A percentile compares a stretch with the other conserved stretches of the same genome.
These are phyloP conservation scores for Colletotrichum spaethianum DNA, from an alignment of 2,329 filamentous ascomycete species.

Conservation along the genomic window DNA sequence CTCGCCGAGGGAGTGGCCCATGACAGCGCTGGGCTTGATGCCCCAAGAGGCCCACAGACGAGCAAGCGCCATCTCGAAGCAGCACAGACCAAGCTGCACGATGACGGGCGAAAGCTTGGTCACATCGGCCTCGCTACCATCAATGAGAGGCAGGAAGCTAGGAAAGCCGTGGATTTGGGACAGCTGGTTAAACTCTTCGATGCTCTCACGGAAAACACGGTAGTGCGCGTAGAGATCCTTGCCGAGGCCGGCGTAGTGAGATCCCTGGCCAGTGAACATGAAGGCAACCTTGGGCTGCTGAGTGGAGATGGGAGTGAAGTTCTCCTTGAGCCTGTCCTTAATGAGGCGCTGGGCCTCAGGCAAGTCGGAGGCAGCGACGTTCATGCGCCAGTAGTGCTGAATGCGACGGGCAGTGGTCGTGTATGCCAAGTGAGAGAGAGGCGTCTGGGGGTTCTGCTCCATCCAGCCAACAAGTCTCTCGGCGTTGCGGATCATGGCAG, in stretches of 20 bases:
- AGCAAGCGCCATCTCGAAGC: slow-evolving; percentile 71
- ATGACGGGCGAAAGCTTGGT: slow-evolving; percentile 63
- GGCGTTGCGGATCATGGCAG: slow-evolving; percentile 71
- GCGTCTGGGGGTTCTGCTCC: slow-evolving; percentile 64
- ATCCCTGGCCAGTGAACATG: slow-evolving; percentile 71
- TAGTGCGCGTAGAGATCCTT: slow-evolving; percentile 64
- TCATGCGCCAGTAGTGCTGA: slow-evolving; percentile 61
- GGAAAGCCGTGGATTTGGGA: slow-evolving; percentile 67
- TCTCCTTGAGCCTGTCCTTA: slow-evolving; percentile 56
- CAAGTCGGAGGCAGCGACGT: slow-evolving; percentile 59
- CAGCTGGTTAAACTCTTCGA: slow-evolving; percentile 71
- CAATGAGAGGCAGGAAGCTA: slow-evolving; percentile 65
- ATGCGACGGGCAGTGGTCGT: slow-evolving; percentile 77
- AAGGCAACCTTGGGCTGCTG: slow-evolving; percentile 65
- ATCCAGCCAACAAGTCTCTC: slow-evolving; percentile 69
- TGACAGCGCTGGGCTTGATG: slow-evolving; percentile 66
- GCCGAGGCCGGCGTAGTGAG: slow-evolving; percentile 66
- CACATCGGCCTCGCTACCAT: slow-evolving; percentile 58
- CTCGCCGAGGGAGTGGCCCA: slow-evolving; percentile 78
- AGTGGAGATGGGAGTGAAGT: slow-evolving; percentile 58
- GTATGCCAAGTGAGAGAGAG: slow-evolving; percentile 73
- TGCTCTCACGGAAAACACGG: slow-evolving; percentile 64
- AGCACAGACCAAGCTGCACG: slow-evolving; percentile 68
- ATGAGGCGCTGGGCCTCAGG: slow-evolving; percentile 60
- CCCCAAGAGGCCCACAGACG: slow-evolving; percentile 71